These are phyloP conservation scores for Aquilaria malaccensis DNA, from an alignment of 345 rosid genomes.

Conservation along the genomic window DNA sequence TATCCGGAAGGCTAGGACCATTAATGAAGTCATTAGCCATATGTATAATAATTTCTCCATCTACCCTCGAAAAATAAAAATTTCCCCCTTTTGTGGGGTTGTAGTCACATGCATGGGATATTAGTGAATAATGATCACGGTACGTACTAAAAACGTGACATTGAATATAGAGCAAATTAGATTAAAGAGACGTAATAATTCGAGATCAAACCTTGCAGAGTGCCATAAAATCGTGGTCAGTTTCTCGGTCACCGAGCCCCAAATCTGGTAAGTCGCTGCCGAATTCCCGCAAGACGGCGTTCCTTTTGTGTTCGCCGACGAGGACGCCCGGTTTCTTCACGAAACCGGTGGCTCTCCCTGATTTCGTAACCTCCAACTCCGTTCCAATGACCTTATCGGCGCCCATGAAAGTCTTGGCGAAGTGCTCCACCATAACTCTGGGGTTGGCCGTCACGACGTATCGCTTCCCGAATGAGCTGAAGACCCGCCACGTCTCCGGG, in stretches of 20 bases:
- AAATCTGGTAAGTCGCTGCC: constrained; percentile 62
- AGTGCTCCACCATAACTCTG: constrained; percentile 82
- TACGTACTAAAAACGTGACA: no score
- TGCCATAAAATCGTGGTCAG: constrained; percentile 83
- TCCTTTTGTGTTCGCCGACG: constrained; percentile 52
- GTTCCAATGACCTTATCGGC: constrained; percentile 85
- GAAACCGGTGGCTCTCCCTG: constrained; percentile 84
- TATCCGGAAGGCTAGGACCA: no score
- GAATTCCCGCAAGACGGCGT: constrained; percentile 51
- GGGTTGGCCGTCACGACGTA: constrained; percentile 77
- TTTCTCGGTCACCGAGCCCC: constrained; percentile 72
- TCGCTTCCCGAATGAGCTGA: constrained; percentile 70
- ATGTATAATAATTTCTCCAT: no score
- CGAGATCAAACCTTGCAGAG: constrained; percentile 64
- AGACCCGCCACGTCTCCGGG: constrained; percentile 74
- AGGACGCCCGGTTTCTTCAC: constrained; percentile 60
- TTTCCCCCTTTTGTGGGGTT: no score
- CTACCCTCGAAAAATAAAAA: no score
- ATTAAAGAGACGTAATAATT: background rate
- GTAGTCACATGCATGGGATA: no score
- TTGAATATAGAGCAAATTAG: background rate
- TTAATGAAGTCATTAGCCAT: no score
- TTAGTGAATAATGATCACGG: no score
- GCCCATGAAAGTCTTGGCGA: constrained; percentile 57
- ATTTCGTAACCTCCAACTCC: constrained; percentile 56